These are phyloP conservation scores for Phytophthora aleatoria DNA, from an alignment of 352 stramenopile species.

Conservation along the genomic window DNA sequence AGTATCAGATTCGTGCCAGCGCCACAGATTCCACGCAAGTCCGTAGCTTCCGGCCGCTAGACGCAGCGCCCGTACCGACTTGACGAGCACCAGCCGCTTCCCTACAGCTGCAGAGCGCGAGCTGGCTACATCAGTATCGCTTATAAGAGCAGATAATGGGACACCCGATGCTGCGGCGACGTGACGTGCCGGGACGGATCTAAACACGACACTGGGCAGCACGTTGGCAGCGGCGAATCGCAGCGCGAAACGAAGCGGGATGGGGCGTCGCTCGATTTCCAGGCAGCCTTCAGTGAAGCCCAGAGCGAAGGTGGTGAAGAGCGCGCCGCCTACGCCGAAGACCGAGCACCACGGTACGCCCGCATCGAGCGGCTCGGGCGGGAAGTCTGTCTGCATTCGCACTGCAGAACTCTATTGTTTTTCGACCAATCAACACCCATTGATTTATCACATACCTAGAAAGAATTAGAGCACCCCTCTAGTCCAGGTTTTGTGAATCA, in stretches of 20 bases:
- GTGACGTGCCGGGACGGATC: conserved; percentile 44
- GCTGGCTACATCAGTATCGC: conserved; percentile 4
- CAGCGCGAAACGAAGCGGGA: conserved; percentile 72
- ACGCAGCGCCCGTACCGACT: conserved; percentile 56
- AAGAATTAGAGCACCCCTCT: too few species aligned
- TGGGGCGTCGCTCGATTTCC: conserved; percentile 55
- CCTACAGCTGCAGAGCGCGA: conserved; percentile 25
- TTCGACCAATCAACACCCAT: too few species aligned
- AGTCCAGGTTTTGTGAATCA: background rate
- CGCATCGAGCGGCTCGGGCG: background rate
- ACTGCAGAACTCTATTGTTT: too few species aligned
- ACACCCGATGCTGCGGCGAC: conserved; percentile 50
- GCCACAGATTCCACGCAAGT: conserved; percentile 60
- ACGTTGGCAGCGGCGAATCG: conserved; percentile 64
- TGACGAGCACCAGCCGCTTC: conserved; percentile 48
- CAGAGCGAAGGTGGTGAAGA: conserved; percentile 43
- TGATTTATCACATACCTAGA: too few species aligned
- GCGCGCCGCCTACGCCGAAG: conserved; percentile 19
- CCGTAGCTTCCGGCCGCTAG: conserved; percentile 64
- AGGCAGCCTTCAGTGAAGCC: conserved; percentile 75
- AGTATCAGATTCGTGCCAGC: background rate
- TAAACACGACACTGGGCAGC: conserved; percentile 69
- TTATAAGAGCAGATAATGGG: conserved; percentile 37
- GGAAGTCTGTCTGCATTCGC: conserved; percentile 23
- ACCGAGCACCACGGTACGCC: conserved; percentile 3